These are phyloP conservation scores for Aquanectria penicillioides DNA, from an alignment of 2,329 filamentous ascomycete genomes.

Conservation along the genomic window DNA sequence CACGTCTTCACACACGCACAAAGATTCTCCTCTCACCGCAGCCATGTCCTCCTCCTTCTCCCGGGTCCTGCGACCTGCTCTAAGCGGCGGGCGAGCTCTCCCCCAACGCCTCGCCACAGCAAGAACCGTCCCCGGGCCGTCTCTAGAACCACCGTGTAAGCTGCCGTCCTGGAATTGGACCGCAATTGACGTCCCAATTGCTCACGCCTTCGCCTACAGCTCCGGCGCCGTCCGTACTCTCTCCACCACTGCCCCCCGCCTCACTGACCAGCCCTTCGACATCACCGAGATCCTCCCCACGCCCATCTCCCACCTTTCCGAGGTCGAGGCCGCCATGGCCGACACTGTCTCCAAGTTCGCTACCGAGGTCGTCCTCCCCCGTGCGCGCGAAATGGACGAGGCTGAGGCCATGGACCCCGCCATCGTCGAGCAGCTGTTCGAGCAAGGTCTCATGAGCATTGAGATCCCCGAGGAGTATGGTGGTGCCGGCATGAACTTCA, in stretches of 20 bases:
- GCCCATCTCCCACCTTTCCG: conserved; percentile 91
- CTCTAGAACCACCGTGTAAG: conserved; percentile 42
- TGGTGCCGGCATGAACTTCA: conserved; percentile 99
- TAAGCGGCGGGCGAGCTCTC: conserved; percentile 56
- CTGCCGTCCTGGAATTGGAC: neutral
- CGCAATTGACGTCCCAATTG: conserved; percentile 1
- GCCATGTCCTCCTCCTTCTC: conserved; percentile 58
- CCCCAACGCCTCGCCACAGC: conserved; percentile 40
- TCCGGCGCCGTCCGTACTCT: conserved; percentile 61
- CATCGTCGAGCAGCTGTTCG: conserved; percentile 92
- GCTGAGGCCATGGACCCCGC: conserved; percentile 90
- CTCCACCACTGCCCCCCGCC: conserved; percentile 67
- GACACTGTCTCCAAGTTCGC: conserved; percentile 93
- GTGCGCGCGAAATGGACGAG: conserved; percentile 97
- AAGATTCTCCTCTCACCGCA: neutral
- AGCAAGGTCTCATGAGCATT: conserved; percentile 96
- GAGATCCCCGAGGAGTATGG: conserved; percentile 98
- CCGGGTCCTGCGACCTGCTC: conserved; percentile 61
- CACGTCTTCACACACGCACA: neutral
- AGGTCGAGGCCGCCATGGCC: conserved; percentile 88
- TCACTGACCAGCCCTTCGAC: conserved; percentile 58
- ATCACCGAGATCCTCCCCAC: conserved; percentile 85
- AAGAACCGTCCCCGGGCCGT: conserved; percentile 35
- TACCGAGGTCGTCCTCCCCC: conserved; percentile 86
- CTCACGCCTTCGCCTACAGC: conserved; percentile 19